Evolutionary conservation across 73 alveolate genomes (phyloP), one percentile per base, ranked within the genome.

Genomic region (Tetrahymena thermophila): DNA sequence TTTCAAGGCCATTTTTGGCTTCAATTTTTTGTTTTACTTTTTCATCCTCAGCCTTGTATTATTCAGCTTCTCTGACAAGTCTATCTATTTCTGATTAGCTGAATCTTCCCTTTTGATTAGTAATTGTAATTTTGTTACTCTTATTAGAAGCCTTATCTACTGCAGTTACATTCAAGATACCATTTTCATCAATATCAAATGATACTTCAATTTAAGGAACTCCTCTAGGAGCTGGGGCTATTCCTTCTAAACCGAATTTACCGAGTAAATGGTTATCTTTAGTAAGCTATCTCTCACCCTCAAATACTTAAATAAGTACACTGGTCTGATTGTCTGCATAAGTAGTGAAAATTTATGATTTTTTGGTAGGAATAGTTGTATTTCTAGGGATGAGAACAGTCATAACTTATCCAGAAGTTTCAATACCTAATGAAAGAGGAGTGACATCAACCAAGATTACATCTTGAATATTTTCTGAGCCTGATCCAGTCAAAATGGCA

Each of bases 381-480:
- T 99, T 99, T 96, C 99, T 98, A 28, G 99, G 99, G 96, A 99
- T 99, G 94, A 99, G 97, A 97, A 96, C 97, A 96, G 99, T 99
- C 99, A 99, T 99, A 93, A 99, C 99, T 84, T 99, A 99, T 35
- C 99, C 99, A 94, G 99, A 99, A 57, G 99, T 99, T 98, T 99
- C 99, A 95, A 99, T 99, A 93, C 99, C 99, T 94, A 99, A 94
- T 44, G 99, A 98, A 93, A 99, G 98, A 31, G 99, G 99, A 21
- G 99, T 97, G 34, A 98, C 99, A 94, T 99, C 99, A 96, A 99
- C 97, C 57, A 99, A 94, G 37, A 99, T 97, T 38, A 99, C 95
- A 55, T 97, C 99, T 95, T 98, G 96, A 71, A 99, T 98, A 95
- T 97, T 99, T 55, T 98, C 99, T 57, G 98, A 96, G 28, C 98